Evolutionary conservation across 2,329 filamentous ascomycete species (phyloP).

Genomic region (Talaromyces sp.): DNA sequence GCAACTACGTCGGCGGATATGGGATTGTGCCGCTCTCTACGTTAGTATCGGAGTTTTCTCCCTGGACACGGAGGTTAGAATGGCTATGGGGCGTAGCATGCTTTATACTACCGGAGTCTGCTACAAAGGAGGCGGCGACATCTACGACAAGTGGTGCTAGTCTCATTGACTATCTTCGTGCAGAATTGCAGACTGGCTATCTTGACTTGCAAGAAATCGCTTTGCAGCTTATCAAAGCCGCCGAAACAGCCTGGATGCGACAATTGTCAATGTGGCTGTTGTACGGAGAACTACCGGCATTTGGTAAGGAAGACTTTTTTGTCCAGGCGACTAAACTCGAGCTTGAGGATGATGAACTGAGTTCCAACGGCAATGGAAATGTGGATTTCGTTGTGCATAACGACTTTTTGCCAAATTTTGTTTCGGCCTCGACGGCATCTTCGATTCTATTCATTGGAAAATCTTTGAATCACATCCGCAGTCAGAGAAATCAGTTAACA

Average conservation of each 20-base stretch:
- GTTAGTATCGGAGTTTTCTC: slow-evolving; percentile 78
- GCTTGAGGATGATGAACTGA: slow-evolving; percentile 29
- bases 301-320: slow-evolving; percentile 83
- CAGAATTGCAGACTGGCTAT: slow-evolving; percentile 82
- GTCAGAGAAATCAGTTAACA: slow-evolving; percentile 40
- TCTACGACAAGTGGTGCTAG: slow-evolving; percentile 57
- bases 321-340: slow-evolving; percentile 51
- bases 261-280: slow-evolving; percentile 87
- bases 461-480: slow-evolving; percentile 77
- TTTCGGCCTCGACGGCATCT: slow-evolving; percentile 66
- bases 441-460: slow-evolving; percentile 90
- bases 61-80: slow-evolving; percentile 77
- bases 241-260: slow-evolving; percentile 87
- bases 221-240: slow-evolving; percentile 66
- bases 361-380: slow-evolving; percentile 37
- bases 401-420: slow-evolving; percentile 71
- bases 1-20: slow-evolving; percentile 80
- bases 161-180: slow-evolving; percentile 72
- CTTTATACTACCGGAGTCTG: slow-evolving; percentile 58
- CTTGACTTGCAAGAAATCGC: slow-evolving; percentile 77
- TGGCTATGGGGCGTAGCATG: slow-evolving; percentile 75
- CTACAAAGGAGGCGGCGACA: slow-evolving; percentile 22
- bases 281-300: slow-evolving; percentile 75
- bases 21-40: slow-evolving; percentile 88
- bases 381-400: slow-evolving; percentile 57